These are phyloP conservation scores for Psophocarpus tetragonolobus DNA, from an alignment of 306 rosid genomes.

Conservation along the genomic window DNA sequence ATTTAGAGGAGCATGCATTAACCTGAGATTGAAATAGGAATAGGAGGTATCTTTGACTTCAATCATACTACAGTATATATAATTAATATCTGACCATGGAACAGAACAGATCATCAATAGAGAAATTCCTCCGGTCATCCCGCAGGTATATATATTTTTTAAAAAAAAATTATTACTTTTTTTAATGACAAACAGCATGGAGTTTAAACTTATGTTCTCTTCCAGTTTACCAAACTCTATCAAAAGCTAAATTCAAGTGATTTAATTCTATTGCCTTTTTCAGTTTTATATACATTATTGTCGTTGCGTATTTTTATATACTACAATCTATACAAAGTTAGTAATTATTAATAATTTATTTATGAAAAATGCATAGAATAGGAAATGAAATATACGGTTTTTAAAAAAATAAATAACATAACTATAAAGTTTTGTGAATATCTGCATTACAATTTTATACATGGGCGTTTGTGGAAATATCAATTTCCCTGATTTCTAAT, in stretches of 20 bases:
- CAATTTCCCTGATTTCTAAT: background rate
- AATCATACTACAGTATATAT: background rate
- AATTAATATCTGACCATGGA: too few species aligned
- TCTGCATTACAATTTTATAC: background rate
- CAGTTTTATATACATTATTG: background rate
- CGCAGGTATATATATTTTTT: background rate
- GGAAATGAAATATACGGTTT: background rate
- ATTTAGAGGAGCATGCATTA: background rate
- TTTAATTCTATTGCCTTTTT: constrained; percentile 9
- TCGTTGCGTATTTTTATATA: background rate
- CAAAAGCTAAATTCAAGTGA: background rate
- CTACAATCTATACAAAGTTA: background rate
- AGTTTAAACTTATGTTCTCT: background rate
- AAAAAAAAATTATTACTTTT: background rate
- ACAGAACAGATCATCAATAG: background rate
- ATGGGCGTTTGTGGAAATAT: background rate
- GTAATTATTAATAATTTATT: background rate
- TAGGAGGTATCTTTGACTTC: background rate
- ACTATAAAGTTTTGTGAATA: background rate
- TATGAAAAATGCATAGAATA: background rate
- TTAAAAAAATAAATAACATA: background rate
- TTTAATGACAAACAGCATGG: background rate
- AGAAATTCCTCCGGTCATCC: background rate
- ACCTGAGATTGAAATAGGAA: background rate
- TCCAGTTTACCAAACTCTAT: background rate